These are phyloP conservation scores for Raffaelea deltoideospora DNA, from an alignment of 2,329 filamentous ascomycete genomes.

Conservation along the genomic window DNA sequence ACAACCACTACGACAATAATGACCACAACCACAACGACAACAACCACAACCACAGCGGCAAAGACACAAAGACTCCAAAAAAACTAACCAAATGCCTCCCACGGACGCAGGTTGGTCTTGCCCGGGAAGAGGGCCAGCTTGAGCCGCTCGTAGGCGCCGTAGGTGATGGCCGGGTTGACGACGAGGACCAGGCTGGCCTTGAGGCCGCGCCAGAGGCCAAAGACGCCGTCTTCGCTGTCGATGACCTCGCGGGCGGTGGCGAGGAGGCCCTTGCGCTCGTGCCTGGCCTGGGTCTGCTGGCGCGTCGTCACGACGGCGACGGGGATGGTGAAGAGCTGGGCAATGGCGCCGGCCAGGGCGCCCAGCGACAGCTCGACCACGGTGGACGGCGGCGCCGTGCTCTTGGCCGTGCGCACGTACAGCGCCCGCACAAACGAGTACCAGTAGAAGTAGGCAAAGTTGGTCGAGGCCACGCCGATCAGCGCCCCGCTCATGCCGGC, in stretches of 20 bases:
- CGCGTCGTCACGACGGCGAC: constrained; percentile 90
- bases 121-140: constrained; percentile 64
- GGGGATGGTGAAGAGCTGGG: constrained; percentile 92
- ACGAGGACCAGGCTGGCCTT: constrained; percentile 94
- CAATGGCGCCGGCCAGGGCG: constrained; percentile 75
- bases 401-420: constrained; percentile 50
- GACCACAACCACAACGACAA: too few relatives aligned
- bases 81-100: constrained; percentile 71
- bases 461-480: constrained; percentile 86
- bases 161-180: constrained; percentile 93
- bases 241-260: constrained; percentile 84
- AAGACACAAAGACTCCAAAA: neutral
- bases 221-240: constrained; percentile 75
- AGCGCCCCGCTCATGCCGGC: constrained; percentile 76
- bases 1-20: too few relatives aligned
- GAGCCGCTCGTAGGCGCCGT: constrained; percentile 86
- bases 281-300: constrained; percentile 82
- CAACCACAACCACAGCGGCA: too few relatives aligned
- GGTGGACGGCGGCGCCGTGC: constrained; percentile 49
- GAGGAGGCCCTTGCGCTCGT: constrained; percentile 70
- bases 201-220: constrained; percentile 83
- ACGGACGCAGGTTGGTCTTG: constrained; percentile 58
- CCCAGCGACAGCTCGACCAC: constrained; percentile 71
- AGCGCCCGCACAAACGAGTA: constrained; percentile 76
- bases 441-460: constrained; percentile 99